Evolutionary conservation across 179 eudicot species (phyloP), one percentile per base, ranked within the genome.

Genomic region (Camellia oleifera): DNA sequence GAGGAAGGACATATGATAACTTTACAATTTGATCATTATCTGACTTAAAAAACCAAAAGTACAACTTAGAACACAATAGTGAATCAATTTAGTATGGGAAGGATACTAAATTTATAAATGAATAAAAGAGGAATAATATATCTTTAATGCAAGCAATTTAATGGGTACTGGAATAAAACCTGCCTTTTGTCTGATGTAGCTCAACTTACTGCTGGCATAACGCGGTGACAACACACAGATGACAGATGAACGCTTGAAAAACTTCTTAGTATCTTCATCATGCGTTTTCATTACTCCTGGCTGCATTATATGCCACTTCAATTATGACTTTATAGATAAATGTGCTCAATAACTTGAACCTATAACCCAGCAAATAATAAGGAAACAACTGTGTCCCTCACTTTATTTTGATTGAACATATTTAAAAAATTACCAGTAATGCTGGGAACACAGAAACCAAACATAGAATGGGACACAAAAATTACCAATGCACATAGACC

Each of bases 161-260:
- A 4, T 4, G 17, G 42, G 13, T 5, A 50, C 58, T 14, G 50
- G 75, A 67, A 78, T 53, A 71, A 78, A 72, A 46, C 86, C 68
- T 88, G 84, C 97, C 97, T 95, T 90, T 84, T 94, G 99, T 88
- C 94, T 94, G 89, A 95, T 75, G 87, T 88, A 87, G 91, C 99
- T 86, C 82, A 92, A 93, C 94, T 94, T 95, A 88, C 82, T 94
- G 90, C 99, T 94, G 80, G 87, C 98, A 85, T 95, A 95, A 73
- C 99, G 98, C 69, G 99, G 98, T 12, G 99, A 88, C 85, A 95
- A 79, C 78, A 89, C 92, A 80, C 98, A 94, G 63, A 81, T 88
- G 60, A 94, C 97, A 81, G 95, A 95, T 40, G 98, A 91, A 79
- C 93, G 94, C 92, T 90, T 93, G 88, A 94, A 94, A 75, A 88